Evolutionary conservation across 257 asterid genomes (phyloP), one percentile per base, ranked within the genome.

Genomic region (Forsythia suspensa): DNA sequence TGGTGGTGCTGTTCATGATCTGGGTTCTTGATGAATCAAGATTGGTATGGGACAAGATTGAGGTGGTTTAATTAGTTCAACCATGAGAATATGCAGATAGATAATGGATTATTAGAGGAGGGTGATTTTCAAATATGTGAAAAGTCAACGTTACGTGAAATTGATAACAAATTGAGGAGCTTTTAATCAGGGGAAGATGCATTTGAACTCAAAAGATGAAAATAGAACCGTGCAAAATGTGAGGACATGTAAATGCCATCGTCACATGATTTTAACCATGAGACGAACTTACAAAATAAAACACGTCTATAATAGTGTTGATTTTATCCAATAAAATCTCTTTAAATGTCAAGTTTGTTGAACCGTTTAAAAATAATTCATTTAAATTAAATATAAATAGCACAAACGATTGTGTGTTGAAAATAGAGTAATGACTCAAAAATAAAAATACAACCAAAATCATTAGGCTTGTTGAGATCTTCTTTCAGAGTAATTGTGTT

Each of bases 1-100:
- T 20, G 70, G 79, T 36, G 71, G 83, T 84, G 85, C 13, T 63
- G 83, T 87, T 91, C 95, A 88, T 87, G 86, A 52, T 73, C 9
- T 48, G 73, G 9, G 43, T 41, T 20, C 61, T 13, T 68, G 69
- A 6, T 36, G 70, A 3, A 37, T 3, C 44, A 0, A 51, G 44
- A 44, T 20, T 71, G 80, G 72, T 12, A 10, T 63, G 4, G 71
- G 63, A 38, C 57, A 48, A 71, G 76, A 10, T 12, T 46, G 57
- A n/a, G 42, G 70, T 41, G 77, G 61, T 37, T 59, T 57, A 1
- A 61, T 82, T 76, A 77, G 81, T 80, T 44, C 42, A 70, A 79
- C 89, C 88, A 88, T 87, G 76, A 76, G 18, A 37, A 73, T 61
- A 69, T 76, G 70, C 46, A 76, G 69, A 41, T 43, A 16, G 76